A percentile compares a stretch with the other conserved stretches of the same genome.
Evolutionary conservation across 306 rosid genomes (phyloP).

Genomic region (Rosa persica): DNA sequence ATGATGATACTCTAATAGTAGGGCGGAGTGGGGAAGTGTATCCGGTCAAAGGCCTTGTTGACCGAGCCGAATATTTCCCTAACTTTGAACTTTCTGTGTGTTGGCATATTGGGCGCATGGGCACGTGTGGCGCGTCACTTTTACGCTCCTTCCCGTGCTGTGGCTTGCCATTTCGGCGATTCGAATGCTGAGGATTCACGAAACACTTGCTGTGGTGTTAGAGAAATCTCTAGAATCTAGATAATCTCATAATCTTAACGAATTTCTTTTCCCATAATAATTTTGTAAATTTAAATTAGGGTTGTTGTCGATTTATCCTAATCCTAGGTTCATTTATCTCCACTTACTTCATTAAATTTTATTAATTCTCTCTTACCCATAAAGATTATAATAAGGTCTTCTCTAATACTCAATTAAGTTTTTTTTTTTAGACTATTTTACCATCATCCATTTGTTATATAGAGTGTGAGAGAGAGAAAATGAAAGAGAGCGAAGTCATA

Average conservation of each 20-base stretch:
- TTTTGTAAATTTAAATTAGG: no score
- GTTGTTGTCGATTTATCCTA: no score
- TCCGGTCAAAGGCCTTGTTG: constrained; percentile 59
- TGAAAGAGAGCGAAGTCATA: no score
- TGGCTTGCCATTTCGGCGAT: neutral
- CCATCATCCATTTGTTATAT: no score
- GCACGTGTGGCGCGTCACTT: constrained; percentile 33
- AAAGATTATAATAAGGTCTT: no score
- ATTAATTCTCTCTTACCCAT: no score
- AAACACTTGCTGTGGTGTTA: neutral
- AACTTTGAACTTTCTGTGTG: neutral
- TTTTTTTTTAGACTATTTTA: no score
- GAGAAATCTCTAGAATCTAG: neutral
- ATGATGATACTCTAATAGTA: no score
- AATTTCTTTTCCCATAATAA: neutral
- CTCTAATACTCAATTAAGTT: no score
- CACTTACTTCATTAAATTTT: no score
- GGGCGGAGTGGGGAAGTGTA: neutral
- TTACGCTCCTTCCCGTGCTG: constrained; percentile 15
- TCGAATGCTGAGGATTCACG: neutral
- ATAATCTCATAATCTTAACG: neutral
- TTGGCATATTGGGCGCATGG: neutral
- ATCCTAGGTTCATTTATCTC: no score
- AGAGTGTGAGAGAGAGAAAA: no score
- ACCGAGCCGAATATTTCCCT: constrained; percentile 38